Evolutionary conservation across 768 basidiomycete genomes (phyloP).

Genomic region (Brasilioporus rufonigricans): DNA sequence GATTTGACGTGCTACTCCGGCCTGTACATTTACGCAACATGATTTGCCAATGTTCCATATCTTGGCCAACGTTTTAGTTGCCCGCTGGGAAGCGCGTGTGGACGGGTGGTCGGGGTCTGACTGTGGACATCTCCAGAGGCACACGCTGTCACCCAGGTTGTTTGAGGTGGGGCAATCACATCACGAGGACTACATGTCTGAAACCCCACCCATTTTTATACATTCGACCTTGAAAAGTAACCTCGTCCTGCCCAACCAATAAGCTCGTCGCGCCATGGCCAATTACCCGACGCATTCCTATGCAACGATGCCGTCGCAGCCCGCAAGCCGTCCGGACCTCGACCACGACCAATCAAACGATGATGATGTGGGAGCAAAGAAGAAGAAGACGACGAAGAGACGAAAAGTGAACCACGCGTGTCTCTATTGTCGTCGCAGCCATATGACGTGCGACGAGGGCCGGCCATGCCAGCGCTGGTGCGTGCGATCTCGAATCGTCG

Average conservation of each 20-base stretch:
- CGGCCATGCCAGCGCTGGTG: slow-evolving; percentile 92
- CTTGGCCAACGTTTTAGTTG: not conserved
- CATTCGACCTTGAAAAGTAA: slow-evolving; percentile 13
- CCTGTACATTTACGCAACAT: slow-evolving; percentile 11
- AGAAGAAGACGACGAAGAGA: slow-evolving; percentile 54
- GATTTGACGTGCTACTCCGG: slow-evolving; percentile 3
- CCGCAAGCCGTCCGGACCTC: slow-evolving; percentile 14
- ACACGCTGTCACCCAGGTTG: slow-evolving; percentile 20
- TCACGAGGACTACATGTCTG: slow-evolving; percentile 18
- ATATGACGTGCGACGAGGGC: slow-evolving; percentile 88
- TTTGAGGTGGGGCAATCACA: slow-evolving; percentile 25
- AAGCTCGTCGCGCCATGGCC: slow-evolving; percentile 18
- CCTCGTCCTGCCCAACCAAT: slow-evolving; percentile 8
- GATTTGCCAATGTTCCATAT: not conserved
- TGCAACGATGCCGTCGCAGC: slow-evolving; percentile 18
- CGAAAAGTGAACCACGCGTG: slow-evolving; percentile 93
- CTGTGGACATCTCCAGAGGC: not conserved
- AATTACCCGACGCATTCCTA: slow-evolving; percentile 31
- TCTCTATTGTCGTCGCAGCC: slow-evolving; percentile 87
- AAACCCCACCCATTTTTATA: slow-evolving; percentile 27
- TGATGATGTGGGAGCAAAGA: slow-evolving; percentile 33
- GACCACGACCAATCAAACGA: slow-evolving; percentile 34
- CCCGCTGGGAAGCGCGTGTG: not conserved
- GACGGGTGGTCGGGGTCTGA: slow-evolving; percentile 27
- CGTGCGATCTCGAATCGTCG: slow-evolving; percentile 31